phyloP scores from a whole-genome alignment of 129 eudicot genomes.

The Arctium lappa region DNA sequence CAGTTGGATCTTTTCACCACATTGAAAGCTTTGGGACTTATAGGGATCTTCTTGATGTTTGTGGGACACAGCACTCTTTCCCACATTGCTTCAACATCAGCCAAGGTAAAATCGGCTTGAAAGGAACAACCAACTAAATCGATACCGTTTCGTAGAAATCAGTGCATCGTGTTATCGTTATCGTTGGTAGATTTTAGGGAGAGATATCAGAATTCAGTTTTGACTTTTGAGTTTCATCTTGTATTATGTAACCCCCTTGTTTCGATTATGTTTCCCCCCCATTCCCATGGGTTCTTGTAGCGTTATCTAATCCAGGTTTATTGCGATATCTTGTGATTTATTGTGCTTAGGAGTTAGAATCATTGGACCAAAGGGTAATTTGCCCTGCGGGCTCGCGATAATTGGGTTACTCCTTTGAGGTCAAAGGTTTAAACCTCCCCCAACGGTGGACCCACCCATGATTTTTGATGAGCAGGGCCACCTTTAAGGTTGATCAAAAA shows the following conservation, averaged over 20 bases:
- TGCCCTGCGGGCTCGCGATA: not conserved
- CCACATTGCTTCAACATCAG: conserved; percentile 70
- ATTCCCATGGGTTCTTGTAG: not conserved
- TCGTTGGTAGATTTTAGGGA: not conserved
- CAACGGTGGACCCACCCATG: not conserved
- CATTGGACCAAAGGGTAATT: not conserved
- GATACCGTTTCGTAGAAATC: conserved; percentile 15
- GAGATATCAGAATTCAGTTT: conserved; percentile 20
- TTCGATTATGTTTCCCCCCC: not conserved
- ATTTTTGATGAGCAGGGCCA: not conserved
- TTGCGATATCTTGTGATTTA: not conserved
- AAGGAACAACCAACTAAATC: not conserved
- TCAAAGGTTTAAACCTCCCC: not conserved
- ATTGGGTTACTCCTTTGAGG: not conserved
- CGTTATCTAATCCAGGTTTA: not conserved
- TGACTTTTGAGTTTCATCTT: conserved; percentile 20
- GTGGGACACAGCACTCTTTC: conserved; percentile 88
- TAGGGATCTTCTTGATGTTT: conserved; percentile 84
- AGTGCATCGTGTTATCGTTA: conserved; percentile 21
- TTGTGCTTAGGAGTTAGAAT: not conserved
- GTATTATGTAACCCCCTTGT: conserved; percentile 9
- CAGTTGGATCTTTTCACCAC: conserved; percentile 95
- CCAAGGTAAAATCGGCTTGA: conserved; percentile 85
- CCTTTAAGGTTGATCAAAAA: not conserved
- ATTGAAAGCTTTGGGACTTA: conserved; percentile 67